Evolutionary conservation across 257 asterid genomes (phyloP).

Genomic region (Fraxinus cuspidata): DNA sequence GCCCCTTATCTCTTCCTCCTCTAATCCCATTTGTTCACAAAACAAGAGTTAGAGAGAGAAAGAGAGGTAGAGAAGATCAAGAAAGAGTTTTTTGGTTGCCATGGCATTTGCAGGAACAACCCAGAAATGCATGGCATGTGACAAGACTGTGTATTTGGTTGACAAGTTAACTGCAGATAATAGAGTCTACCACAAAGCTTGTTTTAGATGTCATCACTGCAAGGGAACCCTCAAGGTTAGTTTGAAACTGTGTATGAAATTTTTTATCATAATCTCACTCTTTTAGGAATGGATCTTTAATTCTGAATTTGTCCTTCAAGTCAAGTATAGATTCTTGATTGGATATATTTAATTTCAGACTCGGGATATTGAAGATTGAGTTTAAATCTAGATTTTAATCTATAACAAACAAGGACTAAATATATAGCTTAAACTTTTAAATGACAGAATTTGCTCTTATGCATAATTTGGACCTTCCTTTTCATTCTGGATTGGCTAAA

Average conservation of each 20-base stretch:
- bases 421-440: not conserved
- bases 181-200: conserved; percentile 85
- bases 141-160: conserved; percentile 86
- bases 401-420: not conserved
- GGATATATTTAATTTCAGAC: not conserved
- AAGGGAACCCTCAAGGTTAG: conserved; percentile 86
- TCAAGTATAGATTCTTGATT: not conserved
- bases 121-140: conserved; percentile 97
- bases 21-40: conserved; percentile 5
- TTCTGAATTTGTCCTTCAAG: not conserved
- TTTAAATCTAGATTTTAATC: too few species aligned
- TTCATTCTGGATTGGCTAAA: not conserved
- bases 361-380: not conserved
- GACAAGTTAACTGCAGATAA: conserved; percentile 88
- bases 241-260: not conserved
- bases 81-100: conserved; percentile 21
- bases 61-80: not conserved
- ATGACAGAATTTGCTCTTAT: too few species aligned
- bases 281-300: not conserved
- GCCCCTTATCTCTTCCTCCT: conserved; percentile 30
- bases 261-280: not conserved
- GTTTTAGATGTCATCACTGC: conserved; percentile 98
- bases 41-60: conserved; percentile 14
- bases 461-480: not conserved
- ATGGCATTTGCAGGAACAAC: conserved; percentile 99